These are phyloP conservation scores for Cinnamomum chago DNA, from an alignment of 164 flowering plant genomes.

Conservation along the genomic window DNA sequence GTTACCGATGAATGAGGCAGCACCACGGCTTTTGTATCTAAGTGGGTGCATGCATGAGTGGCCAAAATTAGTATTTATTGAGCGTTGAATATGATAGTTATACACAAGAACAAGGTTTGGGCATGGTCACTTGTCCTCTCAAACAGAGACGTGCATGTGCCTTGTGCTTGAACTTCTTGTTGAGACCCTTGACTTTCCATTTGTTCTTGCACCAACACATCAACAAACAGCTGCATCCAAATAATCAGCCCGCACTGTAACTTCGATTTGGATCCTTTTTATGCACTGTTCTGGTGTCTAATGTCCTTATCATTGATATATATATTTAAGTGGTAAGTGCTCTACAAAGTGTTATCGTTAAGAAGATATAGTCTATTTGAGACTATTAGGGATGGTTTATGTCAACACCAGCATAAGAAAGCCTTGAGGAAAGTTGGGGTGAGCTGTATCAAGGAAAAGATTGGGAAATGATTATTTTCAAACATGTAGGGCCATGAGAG, in stretches of 20 bases:
- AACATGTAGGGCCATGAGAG: too few relatives aligned
- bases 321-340: not conserved
- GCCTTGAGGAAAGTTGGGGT: slow-evolving; percentile 5
- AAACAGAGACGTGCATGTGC: not conserved
- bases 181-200: slow-evolving; percentile 1
- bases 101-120: not conserved
- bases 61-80: not conserved
- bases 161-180: not conserved
- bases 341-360: not conserved
- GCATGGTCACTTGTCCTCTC: not conserved
- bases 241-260: not conserved
- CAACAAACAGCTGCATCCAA: not conserved
- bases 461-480: too few relatives aligned
- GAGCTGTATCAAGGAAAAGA: too few relatives aligned
- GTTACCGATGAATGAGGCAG: not conserved
- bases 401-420: slow-evolving; percentile 10
- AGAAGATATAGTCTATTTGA: not conserved
- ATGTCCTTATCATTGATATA: not conserved
- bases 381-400: not conserved
- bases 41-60: not conserved
- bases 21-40: not conserved
- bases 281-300: not conserved
- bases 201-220: not conserved
- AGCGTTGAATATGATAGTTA: not conserved
- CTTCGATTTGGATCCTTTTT: not conserved